A percentile compares a stretch with the other conserved stretches of the same genome.
Conservation (phyloP, 148 eudicot genomes). For the Chenopodium berlandieri region DNA sequence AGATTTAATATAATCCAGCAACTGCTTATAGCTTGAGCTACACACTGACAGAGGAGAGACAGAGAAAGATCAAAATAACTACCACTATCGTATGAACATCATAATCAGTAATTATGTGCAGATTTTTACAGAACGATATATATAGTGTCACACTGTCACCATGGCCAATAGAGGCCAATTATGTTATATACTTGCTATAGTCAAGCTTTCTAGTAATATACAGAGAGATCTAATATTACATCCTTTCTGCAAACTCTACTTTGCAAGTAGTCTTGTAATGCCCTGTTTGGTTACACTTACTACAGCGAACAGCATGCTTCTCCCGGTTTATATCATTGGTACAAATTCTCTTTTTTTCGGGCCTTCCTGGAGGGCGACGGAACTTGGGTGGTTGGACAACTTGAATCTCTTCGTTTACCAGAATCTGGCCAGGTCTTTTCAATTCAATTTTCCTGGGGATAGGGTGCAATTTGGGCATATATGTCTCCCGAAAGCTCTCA, state of each 20-base stretch:
- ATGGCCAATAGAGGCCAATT: too few species aligned
- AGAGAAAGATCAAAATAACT: too few species aligned
- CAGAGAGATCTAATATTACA: slow-evolving; percentile 14
- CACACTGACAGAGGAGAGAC: too few species aligned
- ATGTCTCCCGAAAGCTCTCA: slow-evolving; percentile 36
- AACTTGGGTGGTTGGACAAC: slow-evolving; percentile 58
- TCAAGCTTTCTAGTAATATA: background rate
- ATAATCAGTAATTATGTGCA: background rate
- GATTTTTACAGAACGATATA: too few species aligned
- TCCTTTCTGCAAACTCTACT: slow-evolving; percentile 23
- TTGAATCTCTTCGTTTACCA: slow-evolving; percentile 27
- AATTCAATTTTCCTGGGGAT: slow-evolving; percentile 42
- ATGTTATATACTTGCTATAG: background rate
- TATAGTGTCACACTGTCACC: too few species aligned
- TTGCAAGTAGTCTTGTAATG: slow-evolving; percentile 65
- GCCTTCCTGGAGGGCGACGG: slow-evolving; percentile 58
- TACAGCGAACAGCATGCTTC: slow-evolving; percentile 63
- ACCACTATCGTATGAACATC: background rate
- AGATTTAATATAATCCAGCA: background rate
- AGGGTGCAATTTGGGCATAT: slow-evolving; percentile 38
- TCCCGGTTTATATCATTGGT: slow-evolving; percentile 42
- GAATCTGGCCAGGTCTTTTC: slow-evolving; percentile 34
- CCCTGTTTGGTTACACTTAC: slow-evolving; percentile 61
- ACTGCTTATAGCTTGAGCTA: background rate
- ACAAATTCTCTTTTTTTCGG: slow-evolving; percentile 52